Conservation (phyloP, 2,329 filamentous ascomycete genomes). For the Colletotrichum godetiae region DNA sequence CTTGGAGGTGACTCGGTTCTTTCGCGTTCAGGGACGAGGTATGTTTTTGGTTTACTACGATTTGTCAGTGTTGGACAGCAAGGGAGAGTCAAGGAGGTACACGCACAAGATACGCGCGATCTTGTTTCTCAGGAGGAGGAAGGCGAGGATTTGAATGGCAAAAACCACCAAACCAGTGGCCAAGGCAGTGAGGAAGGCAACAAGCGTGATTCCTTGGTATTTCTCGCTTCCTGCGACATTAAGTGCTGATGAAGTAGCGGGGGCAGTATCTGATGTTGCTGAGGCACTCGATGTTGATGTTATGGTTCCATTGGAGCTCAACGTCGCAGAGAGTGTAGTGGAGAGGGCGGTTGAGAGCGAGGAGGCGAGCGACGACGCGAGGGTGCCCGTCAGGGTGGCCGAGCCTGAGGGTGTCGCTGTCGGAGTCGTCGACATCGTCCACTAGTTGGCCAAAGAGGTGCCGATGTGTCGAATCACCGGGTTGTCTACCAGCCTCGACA, state of each 20-base stretch:
- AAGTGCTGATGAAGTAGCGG: background rate
- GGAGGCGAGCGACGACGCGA: slow-evolving; percentile 39
- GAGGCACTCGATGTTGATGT: slow-evolving; percentile 1
- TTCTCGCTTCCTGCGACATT: slow-evolving; percentile 3
- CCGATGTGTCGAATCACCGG: background rate
- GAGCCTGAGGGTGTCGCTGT: slow-evolving; percentile 27
- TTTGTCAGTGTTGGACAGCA: slow-evolving; percentile 29
- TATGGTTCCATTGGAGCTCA: slow-evolving; percentile 24
- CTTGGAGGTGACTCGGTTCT: slow-evolving; percentile 79
- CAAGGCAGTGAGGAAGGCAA: slow-evolving; percentile 74
- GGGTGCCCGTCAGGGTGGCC: slow-evolving; percentile 33
- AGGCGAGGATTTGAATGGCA: slow-evolving; percentile 73
- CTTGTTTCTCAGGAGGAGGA: slow-evolving; percentile 81
- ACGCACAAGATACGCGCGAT: slow-evolving; percentile 85
- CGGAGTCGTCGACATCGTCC: slow-evolving; percentile 26
- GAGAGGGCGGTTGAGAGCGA: slow-evolving; percentile 19
- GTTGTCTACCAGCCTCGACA: background rate
- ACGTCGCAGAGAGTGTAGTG: slow-evolving; percentile 7
- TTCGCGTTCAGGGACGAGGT: slow-evolving; percentile 86
- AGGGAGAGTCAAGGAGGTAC: background rate
- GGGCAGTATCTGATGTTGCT: background rate
- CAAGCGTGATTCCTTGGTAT: slow-evolving; percentile 56
- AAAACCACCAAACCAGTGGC: slow-evolving; percentile 72
- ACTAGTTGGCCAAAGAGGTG: background rate
- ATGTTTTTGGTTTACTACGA: slow-evolving; percentile 81